Base-by-base conservation (phyloP, 164 flowering plant species). In the Magnolia changhungtana region DNA sequence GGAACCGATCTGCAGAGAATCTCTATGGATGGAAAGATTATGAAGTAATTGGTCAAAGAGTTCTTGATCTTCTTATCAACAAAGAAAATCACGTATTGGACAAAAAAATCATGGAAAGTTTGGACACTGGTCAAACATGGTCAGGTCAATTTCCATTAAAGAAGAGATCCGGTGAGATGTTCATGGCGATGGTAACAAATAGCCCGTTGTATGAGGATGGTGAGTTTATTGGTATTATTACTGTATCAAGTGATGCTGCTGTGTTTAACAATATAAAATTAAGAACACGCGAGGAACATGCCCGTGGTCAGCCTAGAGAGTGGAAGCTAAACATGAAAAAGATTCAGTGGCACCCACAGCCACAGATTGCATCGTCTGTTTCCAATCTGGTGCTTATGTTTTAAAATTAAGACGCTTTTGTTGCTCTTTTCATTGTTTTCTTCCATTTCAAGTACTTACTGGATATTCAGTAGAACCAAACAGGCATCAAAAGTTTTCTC, bases 221-320 rank as follows among this genome's bases (percentile, higher is more conserved):
- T 73, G 86, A 87, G 81, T 86, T 94, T 82, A 84, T 81, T 79
- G 97, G 96, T 73, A 65, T 90, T 73, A 81, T 94, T 81, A 87
- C 89, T 73, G 92, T 91, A 77, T 90, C 97, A 50, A 91, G 91
- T 87, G 96, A 91, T 86, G 96, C 96, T 14, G 86, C 88, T 72
- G 59, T 84, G 10, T 88, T 87, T 77, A 89, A 87, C 81, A 78
- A 52, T 50, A 76, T 69, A 58, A 81, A 78, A 73, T 80, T 82
- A 59, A 84, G 86, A 79, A 27, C 74, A 58, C n/a, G 74, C 79
- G 80, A 83, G 64, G 87, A 82, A 69, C 79, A 11, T 67, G 80
- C 75, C 49, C 80, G 79, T 76, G 81, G 55, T 68, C 79, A 72
- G 58, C 72, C 68, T 75, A 83, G 80, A 79, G 79, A 52, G 31